Evolutionary conservation across 2,329 filamentous ascomycete species (phyloP).

Genomic region (Aspergillus sp.): DNA sequence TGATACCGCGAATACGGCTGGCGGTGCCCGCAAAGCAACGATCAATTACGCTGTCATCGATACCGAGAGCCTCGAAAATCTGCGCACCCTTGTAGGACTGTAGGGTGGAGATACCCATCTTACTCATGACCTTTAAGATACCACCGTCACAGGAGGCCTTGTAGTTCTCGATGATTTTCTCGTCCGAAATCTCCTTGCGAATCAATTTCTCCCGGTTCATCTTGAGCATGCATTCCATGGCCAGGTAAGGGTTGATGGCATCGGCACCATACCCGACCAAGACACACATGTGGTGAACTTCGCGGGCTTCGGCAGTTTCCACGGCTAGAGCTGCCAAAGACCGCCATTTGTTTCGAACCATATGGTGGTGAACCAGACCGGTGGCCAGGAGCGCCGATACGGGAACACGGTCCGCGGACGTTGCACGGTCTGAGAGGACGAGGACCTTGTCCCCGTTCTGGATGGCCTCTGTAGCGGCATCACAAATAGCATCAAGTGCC

Average conservation of each 20-base stretch:
- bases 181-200: slow-evolving; percentile 75
- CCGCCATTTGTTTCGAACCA: slow-evolving; percentile 93
- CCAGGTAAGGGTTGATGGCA: slow-evolving; percentile 87
- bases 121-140: slow-evolving; percentile 97
- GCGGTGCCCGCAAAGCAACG: slow-evolving; percentile 92
- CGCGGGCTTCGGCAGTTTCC: slow-evolving; percentile 89
- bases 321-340: slow-evolving; percentile 78
- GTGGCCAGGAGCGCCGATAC: slow-evolving; percentile 82
- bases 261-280: slow-evolving; percentile 91
- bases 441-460: slow-evolving; percentile 77
- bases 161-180: slow-evolving; percentile 86
- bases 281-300: slow-evolving; percentile 99
- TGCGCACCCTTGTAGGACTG: slow-evolving; percentile 96
- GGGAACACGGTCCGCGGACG: slow-evolving; percentile 70
- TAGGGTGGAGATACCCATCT: slow-evolving; percentile 97
- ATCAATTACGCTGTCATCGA: slow-evolving; percentile 86
- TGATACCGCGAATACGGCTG: slow-evolving; percentile 87
- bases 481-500: slow-evolving; percentile 80
- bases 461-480: slow-evolving; percentile 74
- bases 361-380: slow-evolving; percentile 88
- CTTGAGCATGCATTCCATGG: slow-evolving; percentile 95
- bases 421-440: slow-evolving; percentile 80
- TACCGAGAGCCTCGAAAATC: slow-evolving; percentile 91
- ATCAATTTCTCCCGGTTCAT: slow-evolving; percentile 89
- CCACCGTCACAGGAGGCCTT: slow-evolving; percentile 93